Evolutionary conservation across 106 monocot species (phyloP), one percentile per base, ranked within the genome.

Genomic region (Platanthera guangdongensis): DNA sequence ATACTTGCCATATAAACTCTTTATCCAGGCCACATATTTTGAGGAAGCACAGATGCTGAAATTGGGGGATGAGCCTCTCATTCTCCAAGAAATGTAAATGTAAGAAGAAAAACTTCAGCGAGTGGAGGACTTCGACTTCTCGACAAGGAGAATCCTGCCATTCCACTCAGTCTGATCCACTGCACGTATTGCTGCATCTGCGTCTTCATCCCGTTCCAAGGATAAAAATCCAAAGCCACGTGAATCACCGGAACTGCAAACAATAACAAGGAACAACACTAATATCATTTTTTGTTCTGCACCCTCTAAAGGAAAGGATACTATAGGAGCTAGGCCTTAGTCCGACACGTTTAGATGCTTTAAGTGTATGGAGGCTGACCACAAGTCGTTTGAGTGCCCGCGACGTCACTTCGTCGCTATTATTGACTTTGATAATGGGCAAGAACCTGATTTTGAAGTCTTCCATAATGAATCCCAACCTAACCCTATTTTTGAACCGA

Each of bases 141-240:
- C 87, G 65, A 90, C 90, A 60, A 90, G 78, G 57, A 90, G 55
- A 60, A 90, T 87, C 72, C 87, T 76, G 9, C 83, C 84, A 62
- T 90, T 90, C 90, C 90, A 90, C 72, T 85, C 87, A 22, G 87
- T 87, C 80, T 87, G 86, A 68, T 90, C 87, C 79, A 85, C 71
- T 67, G 87, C 85, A 70, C 90, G 87, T 57, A 90, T 90, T 18
- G 90, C 90, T 50, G 84, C 90, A 83, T 90, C 90, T 60, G 90
- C 90, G 74, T 90, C 87, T 74, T 87, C 87, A 83, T 90, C 90
- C 74, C 67, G 85, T 72, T 90, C 90, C 81, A 90, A 83, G 52
- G 90, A 83, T 75, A 90, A 72, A 75, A 90, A 90, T 47, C 87
- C 90, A 84, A 87, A 90, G 51, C 90, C 90, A 50, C 87, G 87